Evolutionary conservation across 2,329 filamentous ascomycete species (phyloP), one percentile per base, ranked within the genome.

Genomic region (Xylariaceae sp.): DNA sequence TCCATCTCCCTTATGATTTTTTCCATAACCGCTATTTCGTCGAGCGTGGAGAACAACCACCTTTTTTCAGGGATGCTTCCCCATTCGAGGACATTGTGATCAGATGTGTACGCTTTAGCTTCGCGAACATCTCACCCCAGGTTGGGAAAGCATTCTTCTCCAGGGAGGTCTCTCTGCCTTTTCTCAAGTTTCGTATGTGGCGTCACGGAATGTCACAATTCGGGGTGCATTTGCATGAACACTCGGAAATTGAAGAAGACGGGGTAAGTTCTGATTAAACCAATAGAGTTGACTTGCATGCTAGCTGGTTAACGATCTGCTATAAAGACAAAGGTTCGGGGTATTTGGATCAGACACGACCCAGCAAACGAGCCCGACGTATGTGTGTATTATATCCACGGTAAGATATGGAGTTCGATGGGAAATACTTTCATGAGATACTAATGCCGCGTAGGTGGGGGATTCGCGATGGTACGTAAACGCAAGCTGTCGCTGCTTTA

Each of bases 371-470:
- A 78, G 47, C 85, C 88, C 0, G 89, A 94, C 63, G 72, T 94
- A 48, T 83, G 90, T n/a, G 68, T 95, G 2, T 92, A 90, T 65
- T 94, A 94, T 64, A 80, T 81, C 38, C 89, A 95, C 64, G 89
- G 86, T 85, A 70, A 58, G 74, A 57, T 19, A 27, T 39, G 38
- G 12, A 11, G 15, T 32, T 27, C 12, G 22, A 39, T 32, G 18
- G 38, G 5, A 33, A 14, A 11, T 3, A 27, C 31, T 38, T 54
- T 41, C 7, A 44, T 33, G 30, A n/a, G 38, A 45, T 38, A 40
- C 56, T 65, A 52, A 63, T 53, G 31, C 11, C 35, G 39, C 36
- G 41, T 51, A 87, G 83, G 87, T 14, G 90, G 90, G 18, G 90
- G 90, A 0, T 94, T 95, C 65, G 81, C 82, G 6, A 88, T 95